Base-by-base conservation (phyloP, 768 basidiomycete genomes). In the Auricularia cornea region DNA sequence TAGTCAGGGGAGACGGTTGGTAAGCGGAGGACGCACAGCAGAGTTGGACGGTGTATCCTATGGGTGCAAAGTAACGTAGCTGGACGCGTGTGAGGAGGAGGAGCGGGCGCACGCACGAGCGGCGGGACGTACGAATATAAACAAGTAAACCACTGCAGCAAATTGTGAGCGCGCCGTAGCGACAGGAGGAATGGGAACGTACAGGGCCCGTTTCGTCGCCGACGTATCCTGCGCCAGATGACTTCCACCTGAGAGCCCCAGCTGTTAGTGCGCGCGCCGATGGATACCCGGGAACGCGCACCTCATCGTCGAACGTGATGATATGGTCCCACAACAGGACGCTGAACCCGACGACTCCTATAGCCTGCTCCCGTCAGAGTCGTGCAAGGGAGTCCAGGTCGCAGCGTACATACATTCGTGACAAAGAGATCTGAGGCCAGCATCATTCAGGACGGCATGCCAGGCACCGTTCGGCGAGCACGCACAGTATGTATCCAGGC, bases 321-420 rank as follows among this genome's bases (percentile, higher is more conserved):
- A 84, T 66, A 64, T 85, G 84, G 65, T 85, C 84, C 80, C 81
- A 85, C 16, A 85, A 63, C 14, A 86, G 73, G 16, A 81, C 68
- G 1, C 79, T 78, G 67, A 82, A 82, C 65, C 81, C 79, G 12
- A 77, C 77, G 38, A 85, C 72, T 14, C 81, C 84, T 35, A 86
- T 75, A 61, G 76, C 80, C 84, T 86, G 64, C 26, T 30, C 3
- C 60, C 20, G 40, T 64, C 29, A 29, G 54, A 28, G 61, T 59
- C 41, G 31, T 20, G 31, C 31, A 18, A 60, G 26, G 57, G 18
- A 5, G 8, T 16, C 18, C 16, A 59, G 8, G 14, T 18, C 20
- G 6, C 23, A 18, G 11, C 44, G 16, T 48, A 48, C 44, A 48
- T 48, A 48, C 44, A 48, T 48, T 48, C 20, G 44, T 48, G 6